Evolutionary conservation across 805 yeast genomes (phyloP).

Genomic region (Yarrowia sp.): DNA sequence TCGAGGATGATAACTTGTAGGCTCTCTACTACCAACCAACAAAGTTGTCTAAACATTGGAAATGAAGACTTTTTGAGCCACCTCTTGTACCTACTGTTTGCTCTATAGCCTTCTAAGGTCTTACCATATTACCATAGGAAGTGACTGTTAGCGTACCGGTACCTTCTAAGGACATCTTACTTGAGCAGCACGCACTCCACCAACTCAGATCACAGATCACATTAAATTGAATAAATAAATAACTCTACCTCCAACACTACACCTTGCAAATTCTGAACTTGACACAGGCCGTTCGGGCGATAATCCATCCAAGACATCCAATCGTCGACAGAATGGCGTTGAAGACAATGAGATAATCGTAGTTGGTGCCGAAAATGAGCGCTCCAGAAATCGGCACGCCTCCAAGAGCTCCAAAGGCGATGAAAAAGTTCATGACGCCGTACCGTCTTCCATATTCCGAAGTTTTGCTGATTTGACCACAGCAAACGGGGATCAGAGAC

Average conservation of each 20-base stretch:
- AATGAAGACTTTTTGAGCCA: no score
- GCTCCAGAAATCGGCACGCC: conserved; percentile 53
- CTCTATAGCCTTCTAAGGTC: no score
- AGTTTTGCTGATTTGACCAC: conserved; percentile 56
- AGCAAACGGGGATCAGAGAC: conserved; percentile 57
- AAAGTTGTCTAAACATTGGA: no score
- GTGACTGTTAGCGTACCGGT: no score
- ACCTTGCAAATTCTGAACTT: conserved; percentile 1
- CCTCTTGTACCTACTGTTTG: no score
- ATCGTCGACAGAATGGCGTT: conserved; percentile 23
- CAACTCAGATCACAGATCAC: no score
- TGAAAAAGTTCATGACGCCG: conserved; percentile 57
- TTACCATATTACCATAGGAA: no score
- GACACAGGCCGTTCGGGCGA: conserved; percentile 14
- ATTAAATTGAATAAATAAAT: not conserved
- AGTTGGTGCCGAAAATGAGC: conserved; percentile 37
- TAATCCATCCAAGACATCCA: conserved; percentile 13
- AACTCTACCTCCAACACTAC: not conserved
- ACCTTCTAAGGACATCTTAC: no score
- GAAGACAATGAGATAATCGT: conserved; percentile 26
- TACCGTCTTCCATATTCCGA: conserved; percentile 56
- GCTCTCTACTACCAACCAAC: no score
- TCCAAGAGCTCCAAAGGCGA: conserved; percentile 50
- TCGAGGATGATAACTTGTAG: no score
- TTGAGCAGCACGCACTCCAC: no score